Conservation (phyloP, 2,329 filamentous ascomycete genomes). For the Aspergillus clavatus region DNA sequence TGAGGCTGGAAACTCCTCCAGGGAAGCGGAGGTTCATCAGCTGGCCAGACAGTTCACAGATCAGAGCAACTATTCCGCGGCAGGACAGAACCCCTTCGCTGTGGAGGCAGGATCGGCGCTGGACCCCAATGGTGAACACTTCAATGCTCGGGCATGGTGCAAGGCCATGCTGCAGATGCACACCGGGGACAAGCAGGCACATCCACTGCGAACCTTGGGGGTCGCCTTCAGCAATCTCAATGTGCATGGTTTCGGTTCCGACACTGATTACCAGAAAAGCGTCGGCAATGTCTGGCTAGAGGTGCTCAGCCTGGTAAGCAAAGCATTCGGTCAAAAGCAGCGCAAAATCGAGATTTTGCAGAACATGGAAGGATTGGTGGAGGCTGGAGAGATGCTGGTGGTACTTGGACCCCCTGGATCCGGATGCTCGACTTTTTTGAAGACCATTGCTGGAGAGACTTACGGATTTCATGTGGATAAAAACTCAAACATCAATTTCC, state of each 20-base stretch:
- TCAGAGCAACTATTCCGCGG: neutral
- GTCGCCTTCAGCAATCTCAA: constrained; percentile 60
- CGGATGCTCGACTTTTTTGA: constrained; percentile 72
- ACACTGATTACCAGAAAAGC: constrained; percentile 63
- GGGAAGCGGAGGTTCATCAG: neutral
- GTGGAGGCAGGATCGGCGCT: constrained; percentile 17
- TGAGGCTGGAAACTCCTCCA: neutral
- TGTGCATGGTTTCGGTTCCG: constrained; percentile 61
- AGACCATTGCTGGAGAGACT: constrained; percentile 69
- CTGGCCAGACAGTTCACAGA: constrained; percentile 4
- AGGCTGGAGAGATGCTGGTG: constrained; percentile 43
- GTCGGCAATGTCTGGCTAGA: constrained; percentile 55
- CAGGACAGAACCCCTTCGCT: constrained; percentile 4
- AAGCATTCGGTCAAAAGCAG: neutral
- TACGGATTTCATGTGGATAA: neutral
- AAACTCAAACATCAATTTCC: neutral
- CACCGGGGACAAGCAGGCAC: constrained; percentile 27
- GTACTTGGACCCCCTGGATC: constrained; percentile 37
- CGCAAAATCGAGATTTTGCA: constrained; percentile 48
- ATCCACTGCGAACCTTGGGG: constrained; percentile 44
- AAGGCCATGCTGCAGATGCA: constrained; percentile 35
- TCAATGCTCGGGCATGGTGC: constrained; percentile 38
- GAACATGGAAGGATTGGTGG: constrained; percentile 48
- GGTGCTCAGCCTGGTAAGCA: constrained; percentile 6
- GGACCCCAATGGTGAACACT: constrained; percentile 36